Evolutionary conservation across 1,284 basidiomycete genomes (phyloP).

Genomic region (Ceratobasidium sp.): DNA sequence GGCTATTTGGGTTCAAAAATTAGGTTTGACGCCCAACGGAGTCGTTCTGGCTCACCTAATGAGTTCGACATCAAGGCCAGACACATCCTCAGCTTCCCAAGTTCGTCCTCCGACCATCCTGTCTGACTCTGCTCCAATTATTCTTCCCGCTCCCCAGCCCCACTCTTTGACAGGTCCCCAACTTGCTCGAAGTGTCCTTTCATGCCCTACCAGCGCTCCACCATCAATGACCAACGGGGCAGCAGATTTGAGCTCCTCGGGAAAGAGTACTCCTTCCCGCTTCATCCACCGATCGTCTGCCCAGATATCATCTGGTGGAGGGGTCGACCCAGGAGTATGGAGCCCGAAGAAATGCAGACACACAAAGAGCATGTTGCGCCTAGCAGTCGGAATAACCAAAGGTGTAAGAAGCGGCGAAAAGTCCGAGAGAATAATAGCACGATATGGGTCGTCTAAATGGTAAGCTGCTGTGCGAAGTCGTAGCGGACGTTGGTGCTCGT

Average conservation of each 20-base stretch:
- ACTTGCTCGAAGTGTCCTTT: slow-evolving; percentile 66
- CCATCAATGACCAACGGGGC: slow-evolving; percentile 53
- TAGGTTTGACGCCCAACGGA: neutral
- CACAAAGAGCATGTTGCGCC: slow-evolving; percentile 72
- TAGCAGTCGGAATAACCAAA: slow-evolving; percentile 64
- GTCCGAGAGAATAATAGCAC: slow-evolving; percentile 82
- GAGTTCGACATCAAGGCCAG: slow-evolving; percentile 60
- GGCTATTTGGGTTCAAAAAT: slow-evolving; percentile 48
- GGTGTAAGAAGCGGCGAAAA: slow-evolving; percentile 75
- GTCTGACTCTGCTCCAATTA: slow-evolving; percentile 50
- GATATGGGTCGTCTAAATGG: slow-evolving; percentile 76
- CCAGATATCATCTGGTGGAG: slow-evolving; percentile 40
- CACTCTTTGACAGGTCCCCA: slow-evolving; percentile 77
- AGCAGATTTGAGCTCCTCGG: slow-evolving; percentile 23
- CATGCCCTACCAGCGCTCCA: slow-evolving; percentile 72
- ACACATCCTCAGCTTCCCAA: slow-evolving; percentile 64
- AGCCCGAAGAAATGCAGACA: slow-evolving; percentile 81
- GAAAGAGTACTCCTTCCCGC: slow-evolving; percentile 14
- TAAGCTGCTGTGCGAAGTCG: slow-evolving; percentile 68
- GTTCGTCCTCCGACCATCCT: slow-evolving; percentile 55
- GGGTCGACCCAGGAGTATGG: slow-evolving; percentile 52
- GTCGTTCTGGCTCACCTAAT: slow-evolving; percentile 52
- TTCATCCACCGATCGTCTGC: slow-evolving; percentile 40
- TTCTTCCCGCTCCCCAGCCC: slow-evolving; percentile 64
- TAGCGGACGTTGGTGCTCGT: slow-evolving; percentile 60